Percentiles rank a stretch among this genome's conserved stretches.
These are phyloP conservation scores for Mucor irregularis DNA, from an alignment of 371 early-diverging fungal species.

Conservation along the genomic window DNA sequence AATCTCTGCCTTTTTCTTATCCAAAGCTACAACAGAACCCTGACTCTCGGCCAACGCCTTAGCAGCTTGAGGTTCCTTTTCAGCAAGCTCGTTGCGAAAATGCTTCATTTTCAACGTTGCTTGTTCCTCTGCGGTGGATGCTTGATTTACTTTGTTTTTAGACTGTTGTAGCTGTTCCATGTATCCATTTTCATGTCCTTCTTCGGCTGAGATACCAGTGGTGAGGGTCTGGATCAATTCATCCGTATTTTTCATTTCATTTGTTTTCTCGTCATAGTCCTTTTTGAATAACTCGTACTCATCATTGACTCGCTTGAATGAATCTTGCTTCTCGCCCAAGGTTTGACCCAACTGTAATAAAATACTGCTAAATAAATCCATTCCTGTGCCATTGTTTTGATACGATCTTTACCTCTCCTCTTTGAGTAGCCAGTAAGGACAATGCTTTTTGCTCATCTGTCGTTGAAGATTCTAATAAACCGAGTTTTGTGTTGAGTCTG, in stretches of 20 bases:
- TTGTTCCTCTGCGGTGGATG: slow-evolving; percentile 71
- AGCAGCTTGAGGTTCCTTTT: slow-evolving; percentile 52
- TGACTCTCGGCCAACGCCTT: slow-evolving; percentile 55
- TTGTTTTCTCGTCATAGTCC: slow-evolving; percentile 62
- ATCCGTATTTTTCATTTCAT: slow-evolving; percentile 72
- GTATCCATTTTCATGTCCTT: slow-evolving; percentile 93
- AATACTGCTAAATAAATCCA: not conserved
- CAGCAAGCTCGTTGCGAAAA: slow-evolving; percentile 62
- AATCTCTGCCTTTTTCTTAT: slow-evolving; percentile 47
- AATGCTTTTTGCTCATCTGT: slow-evolving; percentile 71
- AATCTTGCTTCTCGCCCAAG: slow-evolving; percentile 52
- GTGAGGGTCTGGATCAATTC: slow-evolving; percentile 90
- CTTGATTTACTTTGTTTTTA: slow-evolving; percentile 56
- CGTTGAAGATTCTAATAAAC: slow-evolving; percentile 71
- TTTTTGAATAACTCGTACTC: slow-evolving; percentile 66
- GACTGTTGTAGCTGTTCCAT: slow-evolving; percentile 87
- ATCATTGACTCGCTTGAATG: slow-evolving; percentile 45
- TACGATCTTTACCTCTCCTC: slow-evolving; percentile 44
- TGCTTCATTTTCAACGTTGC: slow-evolving; percentile 70
- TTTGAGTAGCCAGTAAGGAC: slow-evolving; percentile 30
- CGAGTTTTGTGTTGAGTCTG: slow-evolving; percentile 76
- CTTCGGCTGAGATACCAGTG: slow-evolving; percentile 88
- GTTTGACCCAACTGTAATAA: slow-evolving; percentile 47
- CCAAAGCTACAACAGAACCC: slow-evolving; percentile 45
- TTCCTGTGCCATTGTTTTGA: not conserved